Base-by-base conservation (phyloP, 2,329 filamentous ascomycete species). In the Colletotrichum shisoi region DNA sequence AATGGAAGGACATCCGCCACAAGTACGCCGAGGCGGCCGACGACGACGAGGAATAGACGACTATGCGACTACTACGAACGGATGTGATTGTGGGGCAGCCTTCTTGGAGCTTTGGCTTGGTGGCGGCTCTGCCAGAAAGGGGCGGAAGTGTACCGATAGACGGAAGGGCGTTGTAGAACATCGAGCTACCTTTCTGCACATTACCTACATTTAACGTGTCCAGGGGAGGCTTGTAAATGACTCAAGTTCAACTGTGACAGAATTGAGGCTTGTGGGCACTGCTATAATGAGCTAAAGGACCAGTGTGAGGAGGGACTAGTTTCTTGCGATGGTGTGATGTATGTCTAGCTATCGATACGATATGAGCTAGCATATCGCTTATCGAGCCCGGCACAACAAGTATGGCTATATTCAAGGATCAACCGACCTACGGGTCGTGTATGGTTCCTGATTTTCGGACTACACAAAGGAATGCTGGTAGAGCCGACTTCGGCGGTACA, bases 1-100 rank as follows among this genome's bases (percentile, higher is more conserved):
- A 97, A 96, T 98, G 95, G 95, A 97, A 97, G 87, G 95, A 99
- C 80, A 97, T 99, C 84, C 94, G 96, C 83, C 83, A 89, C 80
- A 90, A 87, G 81, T 99, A 97, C 81, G 80, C 96, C 75, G 82
- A 91, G 81, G 84, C 85, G 68, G 87, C 84, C 63, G 89, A 91
- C 71, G 89, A 89, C 71, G 63, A 68, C 37, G 87, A 89, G 71
- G 89, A 90, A 48, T 66, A 68, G 76, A 79, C 82, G 73, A 73
- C 15, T 71, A 34, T 49, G 60, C 24, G 51, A 65, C 37, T 59
- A n/a, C 19, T 13, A 37, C 37, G 52, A 24, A 27, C n/a, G 13
- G n/a, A 17, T 57, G 45, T 49, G 39, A 27, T 44, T 44, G 57
- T 7, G 44, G 34, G 49, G 31, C 17, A 37, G 57, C 40, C 46